Conservation (phyloP, 805 yeast species). For the Komagataella phaffii region DNA sequence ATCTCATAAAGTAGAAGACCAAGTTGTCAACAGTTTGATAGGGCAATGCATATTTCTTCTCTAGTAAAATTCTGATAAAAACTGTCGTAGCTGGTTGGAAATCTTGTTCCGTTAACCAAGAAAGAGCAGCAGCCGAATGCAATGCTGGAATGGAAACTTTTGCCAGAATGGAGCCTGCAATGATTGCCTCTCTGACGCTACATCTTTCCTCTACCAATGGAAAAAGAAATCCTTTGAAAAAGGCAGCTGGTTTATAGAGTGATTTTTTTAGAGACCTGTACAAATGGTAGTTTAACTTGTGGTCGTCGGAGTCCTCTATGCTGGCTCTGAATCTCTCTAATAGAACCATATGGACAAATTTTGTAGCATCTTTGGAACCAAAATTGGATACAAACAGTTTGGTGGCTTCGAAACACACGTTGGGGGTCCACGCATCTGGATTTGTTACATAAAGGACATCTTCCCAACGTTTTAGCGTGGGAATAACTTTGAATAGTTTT, state of each 20-base stretch:
- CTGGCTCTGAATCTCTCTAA: conserved; percentile 60
- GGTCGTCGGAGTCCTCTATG: conserved; percentile 63
- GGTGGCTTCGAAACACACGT: conserved; percentile 90
- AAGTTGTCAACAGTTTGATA: conserved; percentile 91
- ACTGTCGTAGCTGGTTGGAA: conserved; percentile 84
- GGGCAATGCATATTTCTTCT: conserved; percentile 93
- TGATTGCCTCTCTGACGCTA: conserved; percentile 85
- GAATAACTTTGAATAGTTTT: conserved; percentile 90
- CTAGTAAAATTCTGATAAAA: conserved; percentile 78
- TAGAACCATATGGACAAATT: conserved; percentile 55
- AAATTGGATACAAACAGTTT: conserved; percentile 85
- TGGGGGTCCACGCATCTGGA: conserved; percentile 91
- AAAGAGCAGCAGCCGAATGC: conserved; percentile 92
- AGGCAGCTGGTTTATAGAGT: conserved; percentile 93
- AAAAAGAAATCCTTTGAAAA: conserved; percentile 89
- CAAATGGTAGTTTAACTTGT: conserved; percentile 78
- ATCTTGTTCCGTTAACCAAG: conserved; percentile 70
- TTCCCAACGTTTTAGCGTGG: conserved; percentile 89
- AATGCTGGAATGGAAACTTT: conserved; percentile 88
- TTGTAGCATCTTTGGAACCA: conserved; percentile 79
- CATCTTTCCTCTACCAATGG: conserved; percentile 86
- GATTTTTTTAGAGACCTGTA: conserved; percentile 88
- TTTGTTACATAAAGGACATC: conserved; percentile 86
- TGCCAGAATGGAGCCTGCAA: conserved; percentile 81
- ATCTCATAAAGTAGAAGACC: conserved; percentile 88